Base-by-base conservation (phyloP, 371 early-diverging fungal species). In the Mucor saturninus region DNA sequence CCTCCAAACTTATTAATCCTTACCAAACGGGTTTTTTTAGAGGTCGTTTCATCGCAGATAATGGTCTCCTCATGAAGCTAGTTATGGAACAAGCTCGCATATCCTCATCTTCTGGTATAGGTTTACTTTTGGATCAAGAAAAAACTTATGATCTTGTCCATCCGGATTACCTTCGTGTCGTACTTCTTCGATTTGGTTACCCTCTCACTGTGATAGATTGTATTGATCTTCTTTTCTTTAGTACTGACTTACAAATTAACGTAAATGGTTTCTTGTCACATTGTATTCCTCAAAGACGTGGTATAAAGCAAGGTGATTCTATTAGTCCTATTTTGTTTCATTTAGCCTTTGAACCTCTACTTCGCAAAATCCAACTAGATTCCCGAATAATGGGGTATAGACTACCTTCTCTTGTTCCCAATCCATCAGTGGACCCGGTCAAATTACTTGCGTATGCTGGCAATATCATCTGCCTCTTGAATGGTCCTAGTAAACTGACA, bases 291-390 rank as follows among this genome's bases (percentile, higher is more conserved):
- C 68, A 70, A 55, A 7, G 45, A 6, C 40, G 71, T 30, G 74
- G 71, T 2, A 28, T 70, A 0, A 63, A 59, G 0, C 74, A 74
- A 66, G 71, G 66, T 0, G 68, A 70, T 54, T 67, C 71, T 0
- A 28, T 70, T 10, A 70, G 67, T 1, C 64, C 64, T 0, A 7
- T 70, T 1, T 60, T 74, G 0, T 74, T 70, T 49, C 68, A 64
- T 32, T 13, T 71, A 8, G 71, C 63, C 11, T 29, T 67, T 10
- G 65, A 64, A 43, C 69, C 65, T 0, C 55, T 68, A 4, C 46
- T 52, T n/a, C n/a, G n/a, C n/a, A n/a, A n/a, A n/a, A n/a, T n/a
- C n/a, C n/a, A n/a, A 10, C 4, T 31, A 37, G 54, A 53, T 37
- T 0, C 11, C 0, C 1, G 15, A 21, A n/a, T 53, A 3, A 13